A percentile compares a stretch with the other conserved stretches of the same genome.
Evolutionary conservation across 225 moss, liverwort and hornwort species (phyloP).

Genomic region (Rhytidiadelphus loreus): DNA sequence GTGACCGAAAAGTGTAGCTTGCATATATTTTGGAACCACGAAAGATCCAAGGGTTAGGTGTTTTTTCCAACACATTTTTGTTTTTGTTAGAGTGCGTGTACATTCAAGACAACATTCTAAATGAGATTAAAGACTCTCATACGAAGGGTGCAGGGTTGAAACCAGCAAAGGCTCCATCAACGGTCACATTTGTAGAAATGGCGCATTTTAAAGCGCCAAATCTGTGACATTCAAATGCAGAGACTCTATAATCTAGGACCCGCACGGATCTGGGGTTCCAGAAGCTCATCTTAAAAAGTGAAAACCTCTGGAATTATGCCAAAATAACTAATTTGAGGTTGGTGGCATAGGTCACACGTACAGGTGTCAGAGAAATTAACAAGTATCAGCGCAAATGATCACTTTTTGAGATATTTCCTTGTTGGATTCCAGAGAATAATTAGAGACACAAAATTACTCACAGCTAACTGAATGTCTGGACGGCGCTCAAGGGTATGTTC

Average conservation of each 20-base stretch:
- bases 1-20: neutral
- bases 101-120: neutral
- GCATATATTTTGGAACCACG: neutral
- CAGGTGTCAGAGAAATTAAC: neutral
- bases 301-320: neutral
- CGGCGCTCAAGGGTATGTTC: slow-evolving; percentile 38
- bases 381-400: neutral
- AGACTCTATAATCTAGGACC: neutral
- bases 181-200: neutral
- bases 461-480: slow-evolving; percentile 68
- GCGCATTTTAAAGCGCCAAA: neutral
- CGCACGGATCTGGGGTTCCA: neutral
- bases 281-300: neutral
- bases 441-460: slow-evolving; percentile 21
- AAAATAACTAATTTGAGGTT: neutral
- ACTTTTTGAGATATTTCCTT: neutral
- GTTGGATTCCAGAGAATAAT: neutral
- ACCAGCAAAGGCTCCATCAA: neutral
- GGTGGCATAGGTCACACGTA: neutral
- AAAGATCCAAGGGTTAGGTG: neutral
- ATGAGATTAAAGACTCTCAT: neutral
- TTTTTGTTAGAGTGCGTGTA: neutral
- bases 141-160: neutral
- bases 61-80: neutral
- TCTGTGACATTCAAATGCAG: neutral